These are phyloP conservation scores for Fusarium buxicola DNA, from an alignment of 2,329 filamentous ascomycete species.

Conservation along the genomic window DNA sequence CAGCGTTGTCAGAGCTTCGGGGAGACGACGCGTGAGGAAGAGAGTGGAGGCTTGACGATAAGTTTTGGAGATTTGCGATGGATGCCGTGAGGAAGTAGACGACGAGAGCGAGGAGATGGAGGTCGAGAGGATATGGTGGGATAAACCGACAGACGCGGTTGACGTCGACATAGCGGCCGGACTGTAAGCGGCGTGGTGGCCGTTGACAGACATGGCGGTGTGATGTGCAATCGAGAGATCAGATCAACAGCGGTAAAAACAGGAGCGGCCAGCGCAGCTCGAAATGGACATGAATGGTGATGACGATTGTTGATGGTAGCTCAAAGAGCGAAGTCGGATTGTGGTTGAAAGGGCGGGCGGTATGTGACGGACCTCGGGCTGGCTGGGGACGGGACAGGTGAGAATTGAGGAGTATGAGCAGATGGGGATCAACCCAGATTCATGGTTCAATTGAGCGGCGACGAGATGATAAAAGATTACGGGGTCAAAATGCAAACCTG, in stretches of 20 bases:
- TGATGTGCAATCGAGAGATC: constrained; percentile 5
- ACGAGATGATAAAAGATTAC: constrained; percentile 23
- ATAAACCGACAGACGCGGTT: constrained; percentile 54
- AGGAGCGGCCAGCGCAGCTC: constrained; percentile 13
- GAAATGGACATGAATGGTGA: constrained; percentile 31
- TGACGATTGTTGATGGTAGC: constrained; percentile 13
- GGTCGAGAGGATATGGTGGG: constrained; percentile 67
- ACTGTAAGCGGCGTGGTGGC: constrained; percentile 58
- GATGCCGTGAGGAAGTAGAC: constrained; percentile 69
- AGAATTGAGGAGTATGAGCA: constrained; percentile 23
- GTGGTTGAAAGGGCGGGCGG: constrained; percentile 18
- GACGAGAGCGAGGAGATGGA: constrained; percentile 78
- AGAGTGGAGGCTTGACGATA: constrained; percentile 95
- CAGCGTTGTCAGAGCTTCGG: constrained; percentile 88
- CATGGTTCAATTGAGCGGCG: constrained; percentile 34
- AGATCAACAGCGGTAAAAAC: constrained; percentile 11
- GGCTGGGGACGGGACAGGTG: constrained; percentile 14
- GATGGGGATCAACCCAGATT: constrained; percentile 38
- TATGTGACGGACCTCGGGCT: constrained; percentile 17
- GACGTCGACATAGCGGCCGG: constrained; percentile 54
- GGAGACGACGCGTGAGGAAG: constrained; percentile 92
- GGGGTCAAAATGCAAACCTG: constrained; percentile 20
- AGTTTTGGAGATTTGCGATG: constrained; percentile 85
- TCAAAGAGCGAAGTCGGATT: constrained; percentile 12
- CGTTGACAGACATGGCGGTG: constrained; percentile 57